A percentile compares a stretch with the other conserved stretches of the same genome.
phyloP scores from a whole-genome alignment of 768 basidiomycete species.

The Pleurotus ostreatus region DNA sequence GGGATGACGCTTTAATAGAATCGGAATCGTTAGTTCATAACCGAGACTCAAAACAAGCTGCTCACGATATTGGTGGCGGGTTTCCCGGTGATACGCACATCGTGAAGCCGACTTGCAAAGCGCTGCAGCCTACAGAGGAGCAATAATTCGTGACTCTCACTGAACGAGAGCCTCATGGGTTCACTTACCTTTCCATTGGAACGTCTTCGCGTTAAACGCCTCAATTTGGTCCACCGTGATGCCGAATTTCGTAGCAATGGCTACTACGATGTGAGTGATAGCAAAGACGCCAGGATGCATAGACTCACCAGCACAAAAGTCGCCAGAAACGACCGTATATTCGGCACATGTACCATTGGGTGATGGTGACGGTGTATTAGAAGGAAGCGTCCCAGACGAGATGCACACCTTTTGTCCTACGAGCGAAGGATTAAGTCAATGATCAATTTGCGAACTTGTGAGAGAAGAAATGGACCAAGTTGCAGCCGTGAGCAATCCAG shows the following conservation, averaged over 20 bases:
- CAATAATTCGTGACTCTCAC: too few species aligned
- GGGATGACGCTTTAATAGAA: conserved; percentile 17
- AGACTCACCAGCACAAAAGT: conserved; percentile 11
- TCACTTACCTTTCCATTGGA: conserved; percentile 15
- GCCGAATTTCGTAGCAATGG: conserved; percentile 14
- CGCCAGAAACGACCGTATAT: conserved; percentile 11
- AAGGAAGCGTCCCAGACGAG: conserved; percentile 13
- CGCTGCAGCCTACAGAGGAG: conserved; percentile 12
- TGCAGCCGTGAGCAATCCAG: conserved; percentile 10
- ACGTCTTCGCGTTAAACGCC: conserved; percentile 16
- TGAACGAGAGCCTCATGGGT: too few species aligned
- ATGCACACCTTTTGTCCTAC: conserved; percentile 16
- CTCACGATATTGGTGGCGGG: conserved; percentile 19
- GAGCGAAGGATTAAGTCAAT: too few species aligned
- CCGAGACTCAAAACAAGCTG: neutral
- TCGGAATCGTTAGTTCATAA: neutral
- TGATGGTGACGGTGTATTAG: conserved; percentile 3
- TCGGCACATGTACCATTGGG: conserved; percentile 15
- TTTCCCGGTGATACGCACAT: conserved; percentile 20
- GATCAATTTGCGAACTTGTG: too few species aligned
- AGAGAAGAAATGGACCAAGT: conserved; percentile 3
- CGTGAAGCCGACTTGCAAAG: conserved; percentile 13
- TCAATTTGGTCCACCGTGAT: conserved; percentile 18
- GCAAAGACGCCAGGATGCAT: neutral
- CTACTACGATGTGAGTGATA: neutral